Evolutionary conservation across 805 yeast species (phyloP).

Genomic region (Hanseniaspora singularis): DNA sequence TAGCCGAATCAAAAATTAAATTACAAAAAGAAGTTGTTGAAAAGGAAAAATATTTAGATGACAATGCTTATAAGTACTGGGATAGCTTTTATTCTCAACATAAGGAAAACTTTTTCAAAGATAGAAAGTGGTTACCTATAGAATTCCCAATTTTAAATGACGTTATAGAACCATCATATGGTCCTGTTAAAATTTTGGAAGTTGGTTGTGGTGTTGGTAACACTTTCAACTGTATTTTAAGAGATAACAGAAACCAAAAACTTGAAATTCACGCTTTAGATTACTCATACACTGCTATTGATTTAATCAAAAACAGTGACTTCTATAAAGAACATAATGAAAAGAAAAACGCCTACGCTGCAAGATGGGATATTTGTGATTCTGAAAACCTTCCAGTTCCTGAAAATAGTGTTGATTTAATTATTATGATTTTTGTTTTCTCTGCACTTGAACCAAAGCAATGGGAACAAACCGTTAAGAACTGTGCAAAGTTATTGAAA

Average conservation of each 20-base stretch:
- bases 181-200: constrained; percentile 68
- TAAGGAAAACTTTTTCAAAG: constrained; percentile 87
- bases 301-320: constrained; percentile 44
- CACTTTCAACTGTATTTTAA: constrained; percentile 81
- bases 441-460: constrained; percentile 85
- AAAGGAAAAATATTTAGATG: constrained; percentile 63
- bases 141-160: constrained; percentile 82
- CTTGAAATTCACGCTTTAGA: constrained; percentile 75
- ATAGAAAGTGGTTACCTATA: constrained; percentile 87
- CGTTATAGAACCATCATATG: constrained; percentile 59
- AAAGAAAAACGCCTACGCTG: constrained; percentile 47
- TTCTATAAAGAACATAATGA: constrained; percentile 8
- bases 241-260: constrained; percentile 69
- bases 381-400: constrained; percentile 71
- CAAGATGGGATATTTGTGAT: constrained; percentile 88
- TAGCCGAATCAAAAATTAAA: constrained; percentile 62
- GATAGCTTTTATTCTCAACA: constrained; percentile 85
- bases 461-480: constrained; percentile 71
- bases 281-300: constrained; percentile 80
- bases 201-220: constrained; percentile 99
- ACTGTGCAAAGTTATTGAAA: constrained; percentile 59
- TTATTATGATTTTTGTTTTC: constrained; percentile 91
- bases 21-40: constrained; percentile 84
- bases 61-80: constrained; percentile 88
- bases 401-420: constrained; percentile 72